Percentiles rank a stretch among this genome's conserved stretches.
Conservation (phyloP, 2,329 filamentous ascomycete species). For the Fusarium sp. region DNA sequence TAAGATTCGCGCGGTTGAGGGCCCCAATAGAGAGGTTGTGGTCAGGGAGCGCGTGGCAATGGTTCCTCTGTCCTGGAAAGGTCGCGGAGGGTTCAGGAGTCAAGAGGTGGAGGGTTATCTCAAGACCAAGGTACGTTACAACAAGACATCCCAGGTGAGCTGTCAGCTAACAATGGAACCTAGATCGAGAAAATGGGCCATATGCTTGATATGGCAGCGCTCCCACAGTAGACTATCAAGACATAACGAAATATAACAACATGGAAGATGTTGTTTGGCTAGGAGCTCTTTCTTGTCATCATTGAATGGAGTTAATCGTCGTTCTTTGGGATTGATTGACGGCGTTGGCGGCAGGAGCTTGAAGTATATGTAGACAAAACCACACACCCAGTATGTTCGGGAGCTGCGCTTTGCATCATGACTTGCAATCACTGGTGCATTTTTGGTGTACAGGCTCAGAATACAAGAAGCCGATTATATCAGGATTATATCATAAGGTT, state of each 20-base stretch:
- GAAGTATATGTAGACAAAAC: slow-evolving; percentile 39
- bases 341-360: slow-evolving; percentile 38
- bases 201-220: slow-evolving; percentile 68
- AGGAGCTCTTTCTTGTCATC: slow-evolving; percentile 12
- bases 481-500: background rate
- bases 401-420: background rate
- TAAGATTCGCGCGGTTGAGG: slow-evolving; percentile 94
- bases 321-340: slow-evolving; percentile 26
- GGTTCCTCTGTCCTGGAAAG: slow-evolving; percentile 94
- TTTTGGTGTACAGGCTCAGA: background rate
- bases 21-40: slow-evolving; percentile 84
- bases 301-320: slow-evolving; percentile 36
- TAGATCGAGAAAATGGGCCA: slow-evolving; percentile 91
- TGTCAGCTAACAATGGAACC: slow-evolving; percentile 28
- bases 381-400: background rate
- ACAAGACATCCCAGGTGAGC: accelerated
- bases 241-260: background rate
- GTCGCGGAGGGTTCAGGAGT: slow-evolving; percentile 82
- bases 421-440: too few species aligned
- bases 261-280: background rate
- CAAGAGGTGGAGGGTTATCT: slow-evolving; percentile 93
- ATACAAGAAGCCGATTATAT: background rate
- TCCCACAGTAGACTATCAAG: slow-evolving; percentile 16
- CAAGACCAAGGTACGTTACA: slow-evolving; percentile 80
- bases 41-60: slow-evolving; percentile 93